Conservation (phyloP, 257 asterid species). For the Agastache rugosa region DNA sequence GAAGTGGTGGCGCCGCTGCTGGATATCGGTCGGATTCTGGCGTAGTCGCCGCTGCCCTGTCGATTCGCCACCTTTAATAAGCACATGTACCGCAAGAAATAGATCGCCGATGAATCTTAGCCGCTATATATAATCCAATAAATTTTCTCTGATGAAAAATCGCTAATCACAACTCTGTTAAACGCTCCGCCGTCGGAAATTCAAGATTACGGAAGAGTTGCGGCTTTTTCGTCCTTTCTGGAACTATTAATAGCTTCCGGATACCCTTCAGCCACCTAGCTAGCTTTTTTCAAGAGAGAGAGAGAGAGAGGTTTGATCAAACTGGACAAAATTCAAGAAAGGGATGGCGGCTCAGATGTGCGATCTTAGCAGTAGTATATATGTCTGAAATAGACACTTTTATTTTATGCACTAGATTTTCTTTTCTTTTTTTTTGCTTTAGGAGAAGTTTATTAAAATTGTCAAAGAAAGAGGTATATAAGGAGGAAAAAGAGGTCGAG, state of each 20-base stretch:
- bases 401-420: not conserved
- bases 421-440: not conserved
- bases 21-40: slow-evolving; percentile 39
- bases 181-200: not conserved
- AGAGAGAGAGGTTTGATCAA: slow-evolving; percentile 28
- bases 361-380: slow-evolving; percentile 24
- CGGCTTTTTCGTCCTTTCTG: not conserved
- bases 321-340: slow-evolving; percentile 33
- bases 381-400: slow-evolving; percentile 36
- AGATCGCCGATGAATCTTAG: not conserved
- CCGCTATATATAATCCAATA: no score
- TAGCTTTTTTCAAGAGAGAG: not conserved
- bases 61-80: slow-evolving; percentile 73
- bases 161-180: not conserved
- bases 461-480: slow-evolving; percentile 30
- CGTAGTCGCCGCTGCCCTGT: slow-evolving; percentile 55
- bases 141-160: not conserved
- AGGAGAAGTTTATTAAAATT: not conserved
- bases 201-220: slow-evolving; percentile 2
- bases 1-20: slow-evolving; percentile 32
- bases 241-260: slow-evolving; percentile 8
- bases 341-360: slow-evolving; percentile 38
- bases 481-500: slow-evolving; percentile 29
- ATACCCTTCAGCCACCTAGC: slow-evolving; percentile 13
- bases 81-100: slow-evolving; percentile 42